Evolutionary conservation across 441 rosid genomes (phyloP).

Genomic region (Populus hybrid): DNA sequence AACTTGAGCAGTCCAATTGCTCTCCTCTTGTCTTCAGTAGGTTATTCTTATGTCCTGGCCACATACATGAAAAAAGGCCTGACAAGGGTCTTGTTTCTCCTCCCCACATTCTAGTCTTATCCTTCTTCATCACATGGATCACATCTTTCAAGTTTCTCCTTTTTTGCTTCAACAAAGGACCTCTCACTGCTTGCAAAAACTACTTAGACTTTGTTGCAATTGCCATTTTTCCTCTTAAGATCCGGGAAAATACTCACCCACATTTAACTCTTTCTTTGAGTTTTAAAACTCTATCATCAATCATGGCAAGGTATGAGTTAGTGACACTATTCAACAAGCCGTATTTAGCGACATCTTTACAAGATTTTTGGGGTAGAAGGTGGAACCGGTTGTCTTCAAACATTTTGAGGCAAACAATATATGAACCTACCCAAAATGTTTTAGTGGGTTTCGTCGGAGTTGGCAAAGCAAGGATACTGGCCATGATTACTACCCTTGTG

Average conservation of each 20-base stretch:
- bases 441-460: constrained; percentile 9
- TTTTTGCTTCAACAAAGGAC: constrained; percentile 24
- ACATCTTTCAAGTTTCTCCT: constrained; percentile 37
- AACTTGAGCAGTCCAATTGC: constrained; percentile 3
- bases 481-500: constrained; percentile 16
- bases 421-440: constrained; percentile 15
- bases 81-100: constrained; percentile 8
- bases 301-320: not conserved
- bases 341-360: constrained; percentile 25
- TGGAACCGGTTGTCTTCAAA: constrained; percentile 32
- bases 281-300: not conserved
- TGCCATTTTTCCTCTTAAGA: constrained; percentile 19
- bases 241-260: constrained; percentile 1
- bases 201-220: constrained; percentile 20
- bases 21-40: constrained; percentile 23
- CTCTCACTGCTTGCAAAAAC: constrained; percentile 7
- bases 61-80: constrained; percentile 12
- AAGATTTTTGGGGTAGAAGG: constrained; percentile 40
- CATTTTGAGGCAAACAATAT: constrained; percentile 24
- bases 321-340: constrained; percentile 28
- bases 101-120: constrained; percentile 17
- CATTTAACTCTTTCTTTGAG: too few relatives aligned
- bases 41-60: constrained; percentile 16
- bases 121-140: constrained; percentile 34
- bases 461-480: constrained; percentile 11